Evolutionary conservation across 1,284 basidiomycete genomes (phyloP).

Genomic region (Cystobasidiaceae sp.): DNA sequence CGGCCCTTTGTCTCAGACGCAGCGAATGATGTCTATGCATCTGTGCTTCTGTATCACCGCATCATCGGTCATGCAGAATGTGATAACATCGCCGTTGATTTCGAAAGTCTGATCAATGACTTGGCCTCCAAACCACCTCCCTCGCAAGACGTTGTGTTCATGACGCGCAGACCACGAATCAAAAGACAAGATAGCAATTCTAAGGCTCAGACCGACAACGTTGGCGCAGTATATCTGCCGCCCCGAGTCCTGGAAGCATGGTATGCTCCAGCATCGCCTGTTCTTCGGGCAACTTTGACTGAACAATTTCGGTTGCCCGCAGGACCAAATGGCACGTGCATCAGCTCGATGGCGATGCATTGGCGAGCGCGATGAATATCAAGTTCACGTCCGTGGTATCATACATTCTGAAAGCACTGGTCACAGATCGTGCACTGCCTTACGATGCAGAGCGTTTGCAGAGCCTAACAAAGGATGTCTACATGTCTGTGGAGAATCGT

Average conservation of each 20-base stretch:
- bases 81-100: not conserved
- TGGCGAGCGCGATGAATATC: slow-evolving; percentile 10
- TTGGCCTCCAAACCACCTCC: not conserved
- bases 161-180: not conserved
- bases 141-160: too few species aligned
- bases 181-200: too few species aligned
- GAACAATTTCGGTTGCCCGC: not conserved
- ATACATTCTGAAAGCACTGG: slow-evolving; percentile 14
- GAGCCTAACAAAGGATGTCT: not conserved
- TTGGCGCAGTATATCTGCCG: not conserved
- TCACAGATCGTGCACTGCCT: not conserved
- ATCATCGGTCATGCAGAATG: slow-evolving; percentile 16
- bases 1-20: slow-evolving; percentile 1
- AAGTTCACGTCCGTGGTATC: not conserved
- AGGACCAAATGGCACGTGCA: slow-evolving; percentile 9
- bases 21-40: slow-evolving; percentile 18
- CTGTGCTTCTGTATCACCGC: slow-evolving; percentile 15
- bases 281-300: too few species aligned
- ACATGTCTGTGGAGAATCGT: not conserved
- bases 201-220: not conserved
- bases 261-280: too few species aligned
- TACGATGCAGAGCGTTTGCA: slow-evolving; percentile 3
- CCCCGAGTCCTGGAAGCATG: not conserved
- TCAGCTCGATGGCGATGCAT: not conserved
- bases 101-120: slow-evolving; percentile 1